phyloP scores from a whole-genome alignment of 2,329 filamentous ascomycete genomes.

The Clarireedia homoeocarpa region DNA sequence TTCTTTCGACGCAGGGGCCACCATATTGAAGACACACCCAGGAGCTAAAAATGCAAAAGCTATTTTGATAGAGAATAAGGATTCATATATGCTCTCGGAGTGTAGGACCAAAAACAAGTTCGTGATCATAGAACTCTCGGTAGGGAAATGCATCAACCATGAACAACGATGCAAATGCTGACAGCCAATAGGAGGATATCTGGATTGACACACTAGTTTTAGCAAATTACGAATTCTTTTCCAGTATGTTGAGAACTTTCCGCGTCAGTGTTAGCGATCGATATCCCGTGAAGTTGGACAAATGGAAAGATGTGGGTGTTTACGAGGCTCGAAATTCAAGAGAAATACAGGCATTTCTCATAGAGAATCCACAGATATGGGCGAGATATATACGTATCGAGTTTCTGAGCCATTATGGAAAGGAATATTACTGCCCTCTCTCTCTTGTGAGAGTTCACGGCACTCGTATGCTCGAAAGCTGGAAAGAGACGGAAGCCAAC shows the following conservation, averaged over 20 bases:
- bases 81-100: conserved; percentile 95
- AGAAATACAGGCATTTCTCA: conserved; percentile 86
- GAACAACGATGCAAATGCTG: conserved; percentile 8
- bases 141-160: conserved; percentile 51
- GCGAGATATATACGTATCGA: conserved; percentile 88
- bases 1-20: conserved; percentile 94
- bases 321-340: conserved; percentile 90
- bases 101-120: conserved; percentile 86
- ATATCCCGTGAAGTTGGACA: conserved; percentile 85
- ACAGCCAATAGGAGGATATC: conserved; percentile 39
- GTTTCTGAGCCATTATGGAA: conserved; percentile 88
- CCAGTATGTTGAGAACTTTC: conserved; percentile 89
- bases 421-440: conserved; percentile 92
- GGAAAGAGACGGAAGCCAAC: conserved; percentile 66
- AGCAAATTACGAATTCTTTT: conserved; percentile 98
- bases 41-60: conserved; percentile 83
- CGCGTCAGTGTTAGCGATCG: conserved; percentile 87
- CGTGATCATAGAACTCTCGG: conserved; percentile 73
- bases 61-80: conserved; percentile 92
- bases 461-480: conserved; percentile 91
- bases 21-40: conserved; percentile 79
- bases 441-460: conserved; percentile 89
- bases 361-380: conserved; percentile 95
- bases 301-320: conserved; percentile 82
- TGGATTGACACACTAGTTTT: conserved; percentile 94